phyloP scores from a whole-genome alignment of 2,329 filamentous ascomycete species.

The Xylaria hypoxylon region DNA sequence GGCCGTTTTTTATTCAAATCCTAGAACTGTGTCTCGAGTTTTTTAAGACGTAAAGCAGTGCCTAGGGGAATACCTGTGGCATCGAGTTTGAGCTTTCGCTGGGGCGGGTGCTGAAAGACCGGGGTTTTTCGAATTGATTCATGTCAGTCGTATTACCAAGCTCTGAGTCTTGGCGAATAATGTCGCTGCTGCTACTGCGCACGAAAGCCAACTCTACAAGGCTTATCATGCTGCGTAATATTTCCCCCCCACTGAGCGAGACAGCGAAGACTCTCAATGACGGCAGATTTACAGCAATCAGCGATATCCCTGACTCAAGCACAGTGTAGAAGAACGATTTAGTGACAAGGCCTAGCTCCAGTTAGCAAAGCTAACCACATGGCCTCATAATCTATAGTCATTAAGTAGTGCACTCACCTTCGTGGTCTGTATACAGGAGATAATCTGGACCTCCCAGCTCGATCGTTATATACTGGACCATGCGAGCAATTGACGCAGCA shows the following conservation, averaged over 20 bases:
- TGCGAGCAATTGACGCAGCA: slow-evolving; percentile 24
- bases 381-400: too few relatives aligned
- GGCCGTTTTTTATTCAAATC: too few relatives aligned
- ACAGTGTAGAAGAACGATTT: slow-evolving; percentile 27
- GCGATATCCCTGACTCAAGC: slow-evolving; percentile 24
- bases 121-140: too few relatives aligned
- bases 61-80: too few relatives aligned
- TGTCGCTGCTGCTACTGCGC: slow-evolving; percentile 7
- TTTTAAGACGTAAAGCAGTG: too few relatives aligned
- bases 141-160: too few relatives aligned
- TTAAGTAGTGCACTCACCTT: slow-evolving; percentile 20
- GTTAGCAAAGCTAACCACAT: too few relatives aligned
- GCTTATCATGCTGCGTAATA: slow-evolving; percentile 18
- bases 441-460: slow-evolving; percentile 32
- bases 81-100: too few relatives aligned
- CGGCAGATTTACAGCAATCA: slow-evolving; percentile 31
- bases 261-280: slow-evolving; percentile 7
- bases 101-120: too few relatives aligned
- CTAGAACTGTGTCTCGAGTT: too few relatives aligned
- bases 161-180: too few relatives aligned
- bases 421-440: slow-evolving; percentile 24
- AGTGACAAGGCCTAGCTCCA: slow-evolving; percentile 28
- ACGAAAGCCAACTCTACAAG: slow-evolving; percentile 15
- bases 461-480: slow-evolving; percentile 31
- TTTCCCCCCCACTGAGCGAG: too few relatives aligned